phyloP scores from a whole-genome alignment of 1,284 basidiomycete species.

The Malassezia dermatis region DNA sequence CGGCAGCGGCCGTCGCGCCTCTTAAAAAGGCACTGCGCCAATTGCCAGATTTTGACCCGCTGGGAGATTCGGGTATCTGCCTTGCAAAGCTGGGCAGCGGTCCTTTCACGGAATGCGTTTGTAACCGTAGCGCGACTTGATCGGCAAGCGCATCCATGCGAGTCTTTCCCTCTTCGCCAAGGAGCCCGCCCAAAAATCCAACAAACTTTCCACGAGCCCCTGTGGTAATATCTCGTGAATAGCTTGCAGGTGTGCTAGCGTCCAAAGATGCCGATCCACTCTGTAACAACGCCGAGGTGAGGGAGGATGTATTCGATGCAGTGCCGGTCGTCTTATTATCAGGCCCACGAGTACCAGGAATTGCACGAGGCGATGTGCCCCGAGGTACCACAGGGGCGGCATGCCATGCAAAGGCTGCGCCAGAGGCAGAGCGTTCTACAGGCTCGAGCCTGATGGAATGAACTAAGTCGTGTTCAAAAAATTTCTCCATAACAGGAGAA shows the following conservation, averaged over 20 bases:
- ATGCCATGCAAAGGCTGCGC: slow-evolving; percentile 42
- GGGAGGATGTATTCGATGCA: not conserved
- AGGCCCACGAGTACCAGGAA: slow-evolving; percentile 1
- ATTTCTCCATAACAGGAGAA: slow-evolving; percentile 38
- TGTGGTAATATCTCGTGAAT: slow-evolving; percentile 39
- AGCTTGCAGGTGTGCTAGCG: slow-evolving; percentile 30
- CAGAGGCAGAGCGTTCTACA: slow-evolving; percentile 34
- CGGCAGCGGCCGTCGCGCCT: not conserved
- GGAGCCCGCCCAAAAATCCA: slow-evolving; percentile 41
- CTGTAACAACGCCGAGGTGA: slow-evolving; percentile 8
- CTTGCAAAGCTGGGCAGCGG: slow-evolving; percentile 38
- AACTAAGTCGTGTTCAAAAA: slow-evolving; percentile 42
- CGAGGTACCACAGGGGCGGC: slow-evolving; percentile 33
- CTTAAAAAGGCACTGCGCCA: slow-evolving; percentile 10
- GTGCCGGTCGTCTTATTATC: not conserved
- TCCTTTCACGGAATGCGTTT: slow-evolving; percentile 43
- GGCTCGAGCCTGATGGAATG: slow-evolving; percentile 37
- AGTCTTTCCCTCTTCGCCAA: slow-evolving; percentile 44
- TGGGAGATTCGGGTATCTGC: slow-evolving; percentile 25
- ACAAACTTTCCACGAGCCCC: slow-evolving; percentile 39
- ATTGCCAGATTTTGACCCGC: not conserved
- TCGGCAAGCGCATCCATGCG: slow-evolving; percentile 44
- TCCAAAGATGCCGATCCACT: slow-evolving; percentile 12
- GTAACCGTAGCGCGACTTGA: slow-evolving; percentile 36
- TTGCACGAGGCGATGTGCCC: slow-evolving; percentile 17